These are phyloP conservation scores for Rhododendron kiyosumense DNA, from an alignment of 148 eudicot species.

Conservation along the genomic window DNA sequence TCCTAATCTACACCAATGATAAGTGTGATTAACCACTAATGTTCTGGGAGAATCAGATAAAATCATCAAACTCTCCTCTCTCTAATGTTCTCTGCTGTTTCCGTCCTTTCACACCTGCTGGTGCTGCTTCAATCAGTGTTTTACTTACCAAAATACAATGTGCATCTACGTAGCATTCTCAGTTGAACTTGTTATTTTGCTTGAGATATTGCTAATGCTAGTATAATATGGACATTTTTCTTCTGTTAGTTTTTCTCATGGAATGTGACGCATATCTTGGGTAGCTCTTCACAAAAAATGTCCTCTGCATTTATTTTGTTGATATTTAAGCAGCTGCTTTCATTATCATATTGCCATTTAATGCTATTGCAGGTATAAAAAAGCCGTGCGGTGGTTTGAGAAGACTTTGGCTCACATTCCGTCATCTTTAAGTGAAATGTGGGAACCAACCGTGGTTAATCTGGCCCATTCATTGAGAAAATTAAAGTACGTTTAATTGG, in stretches of 20 bases:
- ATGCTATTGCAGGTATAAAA: conserved; percentile 58
- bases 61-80: too few relatives aligned
- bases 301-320: background rate
- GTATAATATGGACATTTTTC: background rate
- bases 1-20: too few relatives aligned
- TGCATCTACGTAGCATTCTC: too few relatives aligned
- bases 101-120: too few relatives aligned
- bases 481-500: conserved; percentile 44
- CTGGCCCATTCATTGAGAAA: conserved; percentile 83
- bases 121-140: too few relatives aligned
- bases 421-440: conserved; percentile 60
- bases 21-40: too few relatives aligned
- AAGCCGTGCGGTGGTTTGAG: conserved; percentile 90
- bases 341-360: background rate
- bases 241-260: background rate
- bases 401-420: conserved; percentile 68
- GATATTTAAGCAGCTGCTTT: background rate
- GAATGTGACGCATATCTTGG: background rate
- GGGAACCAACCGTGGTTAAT: conserved; percentile 92
- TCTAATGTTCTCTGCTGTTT: too few relatives aligned
- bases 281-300: background rate
- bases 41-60: too few relatives aligned
- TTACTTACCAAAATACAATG: too few relatives aligned
- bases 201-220: background rate
- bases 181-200: background rate